Base-by-base conservation (phyloP, 2,329 filamentous ascomycete genomes). In the Verruconis gallopava region DNA sequence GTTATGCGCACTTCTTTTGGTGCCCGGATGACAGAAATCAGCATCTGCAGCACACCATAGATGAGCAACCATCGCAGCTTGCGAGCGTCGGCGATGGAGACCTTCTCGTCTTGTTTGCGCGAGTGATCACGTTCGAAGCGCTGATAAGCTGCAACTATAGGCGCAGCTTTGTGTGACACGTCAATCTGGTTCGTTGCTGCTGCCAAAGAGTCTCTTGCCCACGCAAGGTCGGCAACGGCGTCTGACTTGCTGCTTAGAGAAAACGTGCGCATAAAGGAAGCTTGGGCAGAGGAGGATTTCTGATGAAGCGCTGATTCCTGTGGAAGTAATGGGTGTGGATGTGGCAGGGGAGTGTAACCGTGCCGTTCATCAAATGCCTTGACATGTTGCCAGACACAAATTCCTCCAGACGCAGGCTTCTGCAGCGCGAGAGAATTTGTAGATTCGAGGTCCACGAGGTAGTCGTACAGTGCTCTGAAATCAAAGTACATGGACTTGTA, bases 31-130 rank as follows among this genome's bases (percentile, higher is more conserved):
- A 77, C 76, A 41, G 73, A 74, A 6, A 72, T 69, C 1, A 91
- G 67, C n/a, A 77, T 78, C 55, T 91, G 84, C 44, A 85, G 71
- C 3, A 76, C 70, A 14, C 76, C 71, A 51, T 89, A 89, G 4
- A 89, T 70, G 25, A 88, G 55, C 21, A 88, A 73, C 83, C 83
- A 91, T 30, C 83, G 71, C 13, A 86, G 72, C 57, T 85, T 88
- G 32, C 84, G 75, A 1, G 75, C 81, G 48, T 89, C 83, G 5
- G 70, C 64, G 9, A 75, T 61, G 0, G 72, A 70, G 1, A 79
- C 55, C 51, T 73, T 77, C 44, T 73, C 75, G 44, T 79, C 73
- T 14, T 50, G 76, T 15, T 64, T 46, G 3, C 32, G 28, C 32
- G 52, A 61, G 2, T 70, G 66, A 4, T 75, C 68, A 40, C 75